Evolutionary conservation across 768 basidiomycete genomes (phyloP).

Genomic region (Ephemerocybe angulata): DNA sequence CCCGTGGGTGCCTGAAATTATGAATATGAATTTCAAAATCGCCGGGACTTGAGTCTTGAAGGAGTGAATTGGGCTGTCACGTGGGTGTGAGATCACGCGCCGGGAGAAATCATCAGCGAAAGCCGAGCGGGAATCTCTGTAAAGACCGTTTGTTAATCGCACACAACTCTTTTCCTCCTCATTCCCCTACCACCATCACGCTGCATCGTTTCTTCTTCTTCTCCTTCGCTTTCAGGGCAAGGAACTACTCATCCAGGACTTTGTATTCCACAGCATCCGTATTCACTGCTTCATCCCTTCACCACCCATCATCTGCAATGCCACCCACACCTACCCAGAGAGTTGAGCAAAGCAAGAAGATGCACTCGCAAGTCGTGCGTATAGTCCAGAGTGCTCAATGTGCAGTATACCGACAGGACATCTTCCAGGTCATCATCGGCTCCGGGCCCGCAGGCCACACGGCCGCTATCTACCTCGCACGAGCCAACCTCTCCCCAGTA

Average conservation of each 20-base stretch:
- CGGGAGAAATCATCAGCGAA: background rate
- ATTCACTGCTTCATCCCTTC: constrained; percentile 19
- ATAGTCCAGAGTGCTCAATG: background rate
- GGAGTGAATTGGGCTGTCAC: background rate
- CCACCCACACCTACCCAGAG: constrained; percentile 40
- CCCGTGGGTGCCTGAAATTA: background rate
- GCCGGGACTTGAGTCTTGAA: background rate
- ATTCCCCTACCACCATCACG: constrained; percentile 17
- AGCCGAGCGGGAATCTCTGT: background rate
- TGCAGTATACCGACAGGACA: background rate
- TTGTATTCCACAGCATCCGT: constrained; percentile 29
- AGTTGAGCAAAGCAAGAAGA: constrained; percentile 55
- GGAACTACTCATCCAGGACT: constrained; percentile 20
- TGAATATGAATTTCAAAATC: background rate
- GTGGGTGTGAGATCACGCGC: no score
- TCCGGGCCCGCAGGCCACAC: constrained; percentile 96
- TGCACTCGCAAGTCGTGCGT: constrained; percentile 77
- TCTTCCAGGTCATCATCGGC: constrained; percentile 78
- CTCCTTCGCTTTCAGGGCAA: constrained; percentile 8
- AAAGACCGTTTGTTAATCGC: background rate
- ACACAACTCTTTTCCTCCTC: constrained; percentile 13
- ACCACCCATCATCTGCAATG: constrained; percentile 43
- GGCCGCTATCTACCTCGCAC: constrained; percentile 92
- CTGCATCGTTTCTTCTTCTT: constrained; percentile 34
- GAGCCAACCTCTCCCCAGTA: constrained; percentile 92